Evolutionary conservation across 1,284 basidiomycete genomes (phyloP).

Genomic region (Trichosporon sp.): DNA sequence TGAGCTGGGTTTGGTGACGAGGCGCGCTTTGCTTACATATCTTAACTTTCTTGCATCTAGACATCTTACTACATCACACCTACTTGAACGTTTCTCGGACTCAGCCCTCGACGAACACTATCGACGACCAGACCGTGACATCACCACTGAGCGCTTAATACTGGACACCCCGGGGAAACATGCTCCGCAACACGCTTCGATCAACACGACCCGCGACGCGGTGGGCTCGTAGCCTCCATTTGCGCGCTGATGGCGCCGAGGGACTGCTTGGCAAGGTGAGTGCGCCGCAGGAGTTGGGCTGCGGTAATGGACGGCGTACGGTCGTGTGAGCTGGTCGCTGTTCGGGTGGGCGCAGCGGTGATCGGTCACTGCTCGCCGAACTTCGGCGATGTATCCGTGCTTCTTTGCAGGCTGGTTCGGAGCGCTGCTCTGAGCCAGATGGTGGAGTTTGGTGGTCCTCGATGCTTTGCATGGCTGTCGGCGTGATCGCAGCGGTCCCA

Average conservation of each 20-base stretch:
- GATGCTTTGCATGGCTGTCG: not conserved
- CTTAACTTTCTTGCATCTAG: too few relatives aligned
- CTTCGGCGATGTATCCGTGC: not conserved
- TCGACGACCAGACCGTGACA: not conserved
- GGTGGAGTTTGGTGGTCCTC: not conserved
- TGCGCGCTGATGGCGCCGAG: not conserved
- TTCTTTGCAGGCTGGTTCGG: not conserved
- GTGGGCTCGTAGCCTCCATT: not conserved
- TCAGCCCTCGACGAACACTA: too few relatives aligned
- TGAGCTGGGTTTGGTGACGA: too few relatives aligned
- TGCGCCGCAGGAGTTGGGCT: not conserved
- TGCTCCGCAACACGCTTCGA: conserved; percentile 10
- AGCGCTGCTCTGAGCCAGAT: not conserved
- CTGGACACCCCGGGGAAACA: too few relatives aligned
- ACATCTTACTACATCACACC: too few relatives aligned
- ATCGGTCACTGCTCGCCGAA: not conserved
- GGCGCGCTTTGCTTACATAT: too few relatives aligned
- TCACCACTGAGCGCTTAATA: too few relatives aligned
- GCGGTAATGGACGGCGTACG: not conserved
- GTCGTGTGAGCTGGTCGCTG: not conserved
- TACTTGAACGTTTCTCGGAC: too few relatives aligned
- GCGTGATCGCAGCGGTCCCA: too few relatives aligned
- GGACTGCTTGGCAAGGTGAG: conserved; percentile 1
- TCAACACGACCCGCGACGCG: conserved; percentile 5
- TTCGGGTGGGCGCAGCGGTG: not conserved